Conservation (phyloP, 176 grass and related monocot genomes). For the Eragrostis curvula region DNA sequence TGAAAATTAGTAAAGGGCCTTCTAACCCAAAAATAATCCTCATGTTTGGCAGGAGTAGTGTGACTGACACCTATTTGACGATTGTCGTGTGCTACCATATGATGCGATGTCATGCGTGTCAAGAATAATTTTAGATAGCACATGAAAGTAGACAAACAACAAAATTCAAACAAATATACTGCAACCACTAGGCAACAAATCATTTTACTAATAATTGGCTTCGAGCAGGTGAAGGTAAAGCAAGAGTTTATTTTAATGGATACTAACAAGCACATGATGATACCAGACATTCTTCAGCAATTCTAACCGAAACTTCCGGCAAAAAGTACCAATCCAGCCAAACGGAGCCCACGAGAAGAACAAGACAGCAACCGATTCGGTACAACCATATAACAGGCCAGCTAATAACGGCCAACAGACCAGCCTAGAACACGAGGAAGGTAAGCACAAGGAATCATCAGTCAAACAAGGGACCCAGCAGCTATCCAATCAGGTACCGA, state of each 20-base stretch:
- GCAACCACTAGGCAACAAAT: background rate
- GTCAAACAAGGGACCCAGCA: conserved; percentile 12
- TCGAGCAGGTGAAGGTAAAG: background rate
- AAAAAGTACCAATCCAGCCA: background rate
- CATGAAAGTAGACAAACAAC: background rate
- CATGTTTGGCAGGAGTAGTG: background rate
- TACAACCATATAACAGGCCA: conserved; percentile 1
- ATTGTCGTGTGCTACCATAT: background rate
- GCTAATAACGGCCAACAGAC: background rate
- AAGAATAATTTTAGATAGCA: background rate
- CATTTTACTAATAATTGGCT: background rate
- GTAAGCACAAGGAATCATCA: background rate
- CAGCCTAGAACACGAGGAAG: conserved; percentile 1
- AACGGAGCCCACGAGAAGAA: background rate
- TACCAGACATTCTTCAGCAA: background rate
- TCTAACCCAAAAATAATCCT: background rate
- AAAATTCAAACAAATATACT: background rate
- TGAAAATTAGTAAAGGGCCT: background rate
- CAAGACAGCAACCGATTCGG: background rate
- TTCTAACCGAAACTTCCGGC: background rate
- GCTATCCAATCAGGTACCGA: background rate
- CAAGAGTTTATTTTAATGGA: background rate
- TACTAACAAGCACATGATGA: background rate
- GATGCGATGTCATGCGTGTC: background rate
- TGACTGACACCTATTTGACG: background rate